Base-by-base conservation (phyloP, 768 basidiomycete species). In the Leccinum longicurvipes region DNA sequence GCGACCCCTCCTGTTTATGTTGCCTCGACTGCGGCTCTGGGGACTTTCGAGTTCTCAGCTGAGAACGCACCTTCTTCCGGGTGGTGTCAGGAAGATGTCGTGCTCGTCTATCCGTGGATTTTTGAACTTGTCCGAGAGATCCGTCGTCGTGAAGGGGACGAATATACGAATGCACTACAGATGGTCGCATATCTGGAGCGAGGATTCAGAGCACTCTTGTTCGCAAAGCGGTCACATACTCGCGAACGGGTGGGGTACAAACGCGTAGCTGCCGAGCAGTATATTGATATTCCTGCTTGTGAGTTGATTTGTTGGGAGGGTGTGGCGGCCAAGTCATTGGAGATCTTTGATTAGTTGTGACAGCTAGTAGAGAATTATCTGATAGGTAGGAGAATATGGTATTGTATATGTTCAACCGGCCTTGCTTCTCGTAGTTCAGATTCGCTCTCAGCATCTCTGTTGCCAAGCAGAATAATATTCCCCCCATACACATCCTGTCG, bases 51-150 rank as follows among this genome's bases (percentile, higher is more conserved):
- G 19, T 21, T 60, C 10, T 24, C 29, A 28, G 42, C 52, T 14
- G 1, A 15, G 49, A 36, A 53, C 8, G 17, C 27, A 10, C 7
- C 28, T 23, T 51, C 23, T n/a, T 50, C 31, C 28, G 15, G 0
- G n/a, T 29, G 9, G 17, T 21, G 3, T 1, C n/a, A 39, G 3
- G 28, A 39, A 34, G 34, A 39, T 3, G 15, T 47, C 0, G 46
- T 61, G 23, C 49, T 61, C 19, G 60, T 53, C 1, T 60, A 51
- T 32, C 58, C 58, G 9, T 61, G 58, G 60, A 44, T 53, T 23
- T 45, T 29, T 28, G 58, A 58, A 47, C 54, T 60, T 31, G n/a
- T 50, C 0, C 19, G 25, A 34, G 28, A 28, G 15, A 54, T 50
- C 1, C 17, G 28, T n/a, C 47, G 6, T 6, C 50, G 19, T 17